Evolutionary conservation across 163 green algal species (phyloP).

Genomic region (Scenedesmus sp.): DNA sequence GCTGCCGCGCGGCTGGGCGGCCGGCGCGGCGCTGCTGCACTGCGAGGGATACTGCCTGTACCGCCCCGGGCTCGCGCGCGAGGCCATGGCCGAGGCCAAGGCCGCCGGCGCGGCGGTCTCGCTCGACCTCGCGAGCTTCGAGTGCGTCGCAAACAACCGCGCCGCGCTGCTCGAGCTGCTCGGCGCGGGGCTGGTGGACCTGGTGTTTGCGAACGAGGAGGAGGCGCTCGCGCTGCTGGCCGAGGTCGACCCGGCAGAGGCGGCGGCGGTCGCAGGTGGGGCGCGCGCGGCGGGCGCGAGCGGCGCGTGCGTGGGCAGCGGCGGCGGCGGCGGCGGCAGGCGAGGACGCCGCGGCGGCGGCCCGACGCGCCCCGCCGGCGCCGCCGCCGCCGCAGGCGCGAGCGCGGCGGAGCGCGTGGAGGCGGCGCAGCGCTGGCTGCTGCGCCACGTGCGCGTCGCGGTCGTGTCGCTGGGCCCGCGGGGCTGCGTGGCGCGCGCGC

Average conservation of each 20-base stretch:
- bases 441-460: constrained; percentile 47
- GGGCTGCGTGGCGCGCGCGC: constrained; percentile 59
- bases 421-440: constrained; percentile 34
- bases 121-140: constrained; percentile 89
- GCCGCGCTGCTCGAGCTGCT: constrained; percentile 67
- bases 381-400: constrained; percentile 4
- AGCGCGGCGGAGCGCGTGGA: not conserved
- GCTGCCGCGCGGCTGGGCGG: not conserved
- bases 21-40: constrained; percentile 65
- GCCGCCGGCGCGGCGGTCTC: constrained; percentile 60
- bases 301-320: not conserved
- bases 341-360: not conserved
- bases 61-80: constrained; percentile 46
- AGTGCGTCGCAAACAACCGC: constrained; percentile 74
- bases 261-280: constrained; percentile 34
- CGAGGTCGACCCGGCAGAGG: not conserved
- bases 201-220: constrained; percentile 91
- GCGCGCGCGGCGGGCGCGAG: not conserved
- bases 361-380: not conserved
- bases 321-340: not conserved
- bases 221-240: constrained; percentile 74
- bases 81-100: constrained; percentile 59
- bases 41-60: constrained; percentile 90
- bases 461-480: constrained; percentile 75
- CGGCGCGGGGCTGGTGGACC: constrained; percentile 72